phyloP scores from a whole-genome alignment of 345 rosid species.

The Gossypium stocksii region DNA sequence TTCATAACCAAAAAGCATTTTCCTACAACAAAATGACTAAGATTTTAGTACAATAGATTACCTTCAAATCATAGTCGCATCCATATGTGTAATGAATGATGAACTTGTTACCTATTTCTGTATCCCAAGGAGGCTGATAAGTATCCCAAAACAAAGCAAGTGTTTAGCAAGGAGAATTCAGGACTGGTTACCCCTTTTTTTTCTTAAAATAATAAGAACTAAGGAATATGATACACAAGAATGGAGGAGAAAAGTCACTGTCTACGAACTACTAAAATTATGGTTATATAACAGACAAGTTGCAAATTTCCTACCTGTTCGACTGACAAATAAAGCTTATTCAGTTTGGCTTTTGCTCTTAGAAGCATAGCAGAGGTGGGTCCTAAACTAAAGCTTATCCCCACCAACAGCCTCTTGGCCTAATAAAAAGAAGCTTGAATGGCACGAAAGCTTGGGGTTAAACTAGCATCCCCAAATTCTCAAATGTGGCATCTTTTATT shows the following conservation, averaged over 20 bases:
- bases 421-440: not conserved
- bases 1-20: conserved; percentile 3
- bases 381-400: conserved; percentile 6
- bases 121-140: conserved; percentile 98
- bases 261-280: not conserved
- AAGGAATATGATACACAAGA: not conserved
- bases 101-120: conserved; percentile 70
- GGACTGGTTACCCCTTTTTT: not conserved
- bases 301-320: not conserved
- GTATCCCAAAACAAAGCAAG: conserved; percentile 28
- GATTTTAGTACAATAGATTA: conserved; percentile 19
- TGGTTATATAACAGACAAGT: not conserved
- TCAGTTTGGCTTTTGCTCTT: not conserved
- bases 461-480: not conserved
- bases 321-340: not conserved
- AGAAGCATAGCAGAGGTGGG: not conserved
- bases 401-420: not conserved
- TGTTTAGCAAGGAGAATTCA: not conserved
- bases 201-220: not conserved
- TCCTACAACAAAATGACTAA: not conserved
- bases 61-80: conserved; percentile 91
- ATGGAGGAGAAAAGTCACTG: not conserved
- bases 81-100: conserved; percentile 97
- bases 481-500: not conserved
- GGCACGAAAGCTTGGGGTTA: not conserved